A percentile compares a stretch with the other conserved stretches of the same genome.
Evolutionary conservation across 2,329 filamentous ascomycete species (phyloP).

Genomic region (Fusarium sarcochroum): DNA sequence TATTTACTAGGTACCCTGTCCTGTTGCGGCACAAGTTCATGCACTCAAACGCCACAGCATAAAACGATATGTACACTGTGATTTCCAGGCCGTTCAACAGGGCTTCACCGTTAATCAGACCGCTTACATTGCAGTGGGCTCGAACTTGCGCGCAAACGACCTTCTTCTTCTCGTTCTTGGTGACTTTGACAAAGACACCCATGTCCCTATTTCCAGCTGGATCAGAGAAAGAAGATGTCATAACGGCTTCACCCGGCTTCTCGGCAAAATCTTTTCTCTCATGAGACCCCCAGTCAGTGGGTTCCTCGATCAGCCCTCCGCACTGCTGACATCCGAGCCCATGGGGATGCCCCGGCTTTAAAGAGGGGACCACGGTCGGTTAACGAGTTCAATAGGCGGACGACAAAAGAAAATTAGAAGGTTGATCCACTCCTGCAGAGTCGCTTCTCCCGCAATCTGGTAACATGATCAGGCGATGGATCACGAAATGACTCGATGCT

Average conservation of each 20-base stretch:
- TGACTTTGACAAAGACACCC: neutral
- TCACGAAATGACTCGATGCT: conserved; percentile 8
- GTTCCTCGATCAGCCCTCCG: conserved; percentile 1
- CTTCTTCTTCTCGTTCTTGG: neutral
- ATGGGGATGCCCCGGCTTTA: conserved; percentile 7
- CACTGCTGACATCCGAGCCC: conserved; percentile 11
- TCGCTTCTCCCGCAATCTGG: neutral
- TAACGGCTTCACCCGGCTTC: neutral
- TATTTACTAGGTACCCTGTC: too few relatives aligned
- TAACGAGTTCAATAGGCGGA: neutral
- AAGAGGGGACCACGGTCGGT: neutral
- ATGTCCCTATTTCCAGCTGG: too few relatives aligned
- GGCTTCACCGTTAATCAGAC: too few relatives aligned
- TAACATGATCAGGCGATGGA: conserved; percentile 13
- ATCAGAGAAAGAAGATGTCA: neutral
- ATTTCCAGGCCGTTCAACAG: too few relatives aligned
- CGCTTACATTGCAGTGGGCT: too few relatives aligned
- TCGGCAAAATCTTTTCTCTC: neutral
- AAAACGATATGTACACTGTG: too few relatives aligned
- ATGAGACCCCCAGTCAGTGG: conserved; percentile 2
- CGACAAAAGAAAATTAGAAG: neutral
- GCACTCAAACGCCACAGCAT: too few relatives aligned
- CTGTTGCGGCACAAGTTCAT: too few relatives aligned
- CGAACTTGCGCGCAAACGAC: too few relatives aligned
- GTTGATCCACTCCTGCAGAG: neutral